Conservation (phyloP, 768 basidiomycete genomes). For the Atractiella rhizophila region DNA sequence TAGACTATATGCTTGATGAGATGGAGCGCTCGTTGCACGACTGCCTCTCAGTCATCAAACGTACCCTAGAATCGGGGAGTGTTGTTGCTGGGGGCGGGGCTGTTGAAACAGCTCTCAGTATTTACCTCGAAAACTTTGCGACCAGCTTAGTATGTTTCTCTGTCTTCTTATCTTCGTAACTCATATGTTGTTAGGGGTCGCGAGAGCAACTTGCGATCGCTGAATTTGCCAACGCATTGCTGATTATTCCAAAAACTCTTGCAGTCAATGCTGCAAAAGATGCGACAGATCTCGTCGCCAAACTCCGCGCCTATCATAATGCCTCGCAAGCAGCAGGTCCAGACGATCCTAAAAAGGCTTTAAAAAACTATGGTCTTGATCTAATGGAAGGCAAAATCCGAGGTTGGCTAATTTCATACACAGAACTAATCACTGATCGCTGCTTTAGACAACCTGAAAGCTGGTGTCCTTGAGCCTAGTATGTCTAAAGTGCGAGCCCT, state of each 20-base stretch:
- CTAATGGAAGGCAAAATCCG: slow-evolving; percentile 78
- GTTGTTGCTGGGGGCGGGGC: slow-evolving; percentile 96
- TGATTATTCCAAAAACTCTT: slow-evolving; percentile 87
- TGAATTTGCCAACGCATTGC: slow-evolving; percentile 79
- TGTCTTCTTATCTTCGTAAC: background rate
- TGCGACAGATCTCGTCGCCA: slow-evolving; percentile 87
- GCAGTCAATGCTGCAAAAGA: slow-evolving; percentile 97
- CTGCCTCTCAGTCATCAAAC: slow-evolving; percentile 78
- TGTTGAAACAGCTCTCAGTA: slow-evolving; percentile 84
- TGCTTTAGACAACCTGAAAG: slow-evolving; percentile 84
- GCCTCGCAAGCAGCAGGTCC: slow-evolving; percentile 75
- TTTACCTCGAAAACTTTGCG: slow-evolving; percentile 96
- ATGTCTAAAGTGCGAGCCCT: slow-evolving; percentile 90
- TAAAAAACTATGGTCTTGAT: slow-evolving; percentile 83
- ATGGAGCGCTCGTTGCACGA: slow-evolving; percentile 96
- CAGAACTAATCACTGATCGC: too few species aligned
- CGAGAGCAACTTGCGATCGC: slow-evolving; percentile 95
- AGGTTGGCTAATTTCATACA: too few species aligned
- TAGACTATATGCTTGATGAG: slow-evolving; percentile 93
- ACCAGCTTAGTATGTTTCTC: slow-evolving; percentile 55
- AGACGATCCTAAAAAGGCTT: slow-evolving; percentile 69
- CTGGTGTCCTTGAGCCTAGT: slow-evolving; percentile 85
- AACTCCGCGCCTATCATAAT: slow-evolving; percentile 87
- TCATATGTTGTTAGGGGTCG: slow-evolving; percentile 44
- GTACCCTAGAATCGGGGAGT: slow-evolving; percentile 79